Evolutionary conservation across 1,139 yeast species (phyloP).

Genomic region (Candida frijolesensis): DNA sequence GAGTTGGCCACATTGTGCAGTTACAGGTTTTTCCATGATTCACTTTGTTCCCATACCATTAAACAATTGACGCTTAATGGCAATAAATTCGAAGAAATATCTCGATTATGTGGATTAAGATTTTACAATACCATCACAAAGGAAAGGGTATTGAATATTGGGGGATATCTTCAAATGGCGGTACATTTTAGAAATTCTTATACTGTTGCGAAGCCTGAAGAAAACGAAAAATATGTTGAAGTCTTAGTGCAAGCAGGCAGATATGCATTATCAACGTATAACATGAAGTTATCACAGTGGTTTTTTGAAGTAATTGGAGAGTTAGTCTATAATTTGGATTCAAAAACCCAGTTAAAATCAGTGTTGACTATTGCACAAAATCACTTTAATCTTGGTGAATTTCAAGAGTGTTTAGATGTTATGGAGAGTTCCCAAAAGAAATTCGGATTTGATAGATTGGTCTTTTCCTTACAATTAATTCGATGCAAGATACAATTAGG

Average conservation of each 20-base stretch:
- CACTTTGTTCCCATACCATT: constrained; percentile 30
- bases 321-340: constrained; percentile 24
- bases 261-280: constrained; percentile 37
- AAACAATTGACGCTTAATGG: constrained; percentile 25
- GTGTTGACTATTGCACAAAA: constrained; percentile 38
- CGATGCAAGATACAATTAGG: constrained; percentile 42
- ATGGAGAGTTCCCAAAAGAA: constrained; percentile 25
- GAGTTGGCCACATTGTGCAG: constrained; percentile 36
- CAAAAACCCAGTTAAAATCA: constrained; percentile 24
- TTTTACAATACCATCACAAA: constrained; percentile 29
- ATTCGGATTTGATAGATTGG: constrained; percentile 30
- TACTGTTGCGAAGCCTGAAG: constrained; percentile 27
- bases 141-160: constrained; percentile 21
- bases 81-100: constrained; percentile 32
- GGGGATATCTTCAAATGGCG: constrained; percentile 36
- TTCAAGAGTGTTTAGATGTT: constrained; percentile 30
- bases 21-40: constrained; percentile 41
- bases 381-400: constrained; percentile 28
- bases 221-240: constrained; percentile 29
- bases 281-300: constrained; percentile 30
- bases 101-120: constrained; percentile 47
- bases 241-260: constrained; percentile 41
- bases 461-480: constrained; percentile 38
- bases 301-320: constrained; percentile 33
- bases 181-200: constrained; percentile 34